Conservation (phyloP, 306 rosid species). For the Mimosa bimucronata region DNA sequence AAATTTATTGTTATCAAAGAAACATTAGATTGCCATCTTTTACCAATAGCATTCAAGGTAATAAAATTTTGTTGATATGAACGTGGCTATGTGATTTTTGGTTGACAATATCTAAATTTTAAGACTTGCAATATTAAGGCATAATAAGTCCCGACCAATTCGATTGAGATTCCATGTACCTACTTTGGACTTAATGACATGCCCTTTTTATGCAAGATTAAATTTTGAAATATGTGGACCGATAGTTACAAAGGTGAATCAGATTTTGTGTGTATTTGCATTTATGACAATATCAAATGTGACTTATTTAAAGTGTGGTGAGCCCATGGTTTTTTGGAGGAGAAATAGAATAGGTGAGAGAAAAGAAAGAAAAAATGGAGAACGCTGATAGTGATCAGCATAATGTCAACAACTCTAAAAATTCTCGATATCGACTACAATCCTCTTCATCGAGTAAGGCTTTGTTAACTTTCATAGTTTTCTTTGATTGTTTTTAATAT, state of each 20-base stretch:
- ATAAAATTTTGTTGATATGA: no score
- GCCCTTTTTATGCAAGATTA: neutral
- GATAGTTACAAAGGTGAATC: neutral
- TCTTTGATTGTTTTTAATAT: neutral
- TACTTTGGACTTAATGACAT: neutral
- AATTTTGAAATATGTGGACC: neutral
- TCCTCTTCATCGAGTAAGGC: constrained; percentile 16
- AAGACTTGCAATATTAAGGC: neutral
- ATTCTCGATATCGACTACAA: neutral
- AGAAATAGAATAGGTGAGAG: neutral
- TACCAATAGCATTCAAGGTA: no score
- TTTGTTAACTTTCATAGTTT: neutral
- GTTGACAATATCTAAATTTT: neutral
- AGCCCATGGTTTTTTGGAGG: neutral
- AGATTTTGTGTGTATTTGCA: neutral
- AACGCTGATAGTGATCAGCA: neutral
- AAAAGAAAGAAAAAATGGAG: neutral
- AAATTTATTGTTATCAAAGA: no score
- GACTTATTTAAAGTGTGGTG: neutral
- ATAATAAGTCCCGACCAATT: neutral
- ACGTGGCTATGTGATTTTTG: no score
- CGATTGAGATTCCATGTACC: neutral
- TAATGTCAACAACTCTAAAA: neutral
- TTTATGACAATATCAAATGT: neutral
- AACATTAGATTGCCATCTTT: no score